These are phyloP conservation scores for Suillus lakei DNA, from an alignment of 768 basidiomycete genomes.

Conservation along the genomic window DNA sequence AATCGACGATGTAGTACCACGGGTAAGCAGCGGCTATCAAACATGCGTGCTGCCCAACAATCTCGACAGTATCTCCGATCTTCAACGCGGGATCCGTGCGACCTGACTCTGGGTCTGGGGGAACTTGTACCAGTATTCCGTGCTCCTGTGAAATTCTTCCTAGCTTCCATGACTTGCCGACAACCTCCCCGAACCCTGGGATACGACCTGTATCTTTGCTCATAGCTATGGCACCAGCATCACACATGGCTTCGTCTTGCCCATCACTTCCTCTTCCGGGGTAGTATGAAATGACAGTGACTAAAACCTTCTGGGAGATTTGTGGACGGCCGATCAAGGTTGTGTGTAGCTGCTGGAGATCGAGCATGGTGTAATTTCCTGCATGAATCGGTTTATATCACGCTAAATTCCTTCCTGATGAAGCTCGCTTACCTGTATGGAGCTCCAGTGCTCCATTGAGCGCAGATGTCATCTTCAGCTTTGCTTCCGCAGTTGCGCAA, in stretches of 20 bases:
- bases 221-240: slow-evolving; percentile 86
- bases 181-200: slow-evolving; percentile 71
- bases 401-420: neutral
- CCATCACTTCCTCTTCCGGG: slow-evolving; percentile 65
- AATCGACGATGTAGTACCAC: slow-evolving; percentile 86
- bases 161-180: slow-evolving; percentile 67
- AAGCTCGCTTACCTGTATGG: slow-evolving; percentile 61
- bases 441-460: slow-evolving; percentile 73
- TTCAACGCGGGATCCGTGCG: slow-evolving; percentile 37
- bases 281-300: slow-evolving; percentile 82
- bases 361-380: slow-evolving; percentile 85
- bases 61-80: slow-evolving; percentile 67
- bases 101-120: slow-evolving; percentile 16
- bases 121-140: slow-evolving; percentile 61
- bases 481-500: slow-evolving; percentile 62
- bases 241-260: slow-evolving; percentile 77
- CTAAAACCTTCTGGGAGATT: slow-evolving; percentile 71
- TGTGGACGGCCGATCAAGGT: slow-evolving; percentile 56
- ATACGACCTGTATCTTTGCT: slow-evolving; percentile 85
- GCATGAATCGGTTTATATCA: slow-evolving; percentile 8
- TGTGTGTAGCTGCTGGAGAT: slow-evolving; percentile 85
- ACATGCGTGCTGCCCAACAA: slow-evolving; percentile 88
- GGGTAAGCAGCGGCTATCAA: slow-evolving; percentile 78
- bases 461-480: slow-evolving; percentile 45
- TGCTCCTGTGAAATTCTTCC: slow-evolving; percentile 80